Evolutionary conservation across 2,329 filamentous ascomycete species (phyloP).

Genomic region (Colletotrichum cordylinicola): DNA sequence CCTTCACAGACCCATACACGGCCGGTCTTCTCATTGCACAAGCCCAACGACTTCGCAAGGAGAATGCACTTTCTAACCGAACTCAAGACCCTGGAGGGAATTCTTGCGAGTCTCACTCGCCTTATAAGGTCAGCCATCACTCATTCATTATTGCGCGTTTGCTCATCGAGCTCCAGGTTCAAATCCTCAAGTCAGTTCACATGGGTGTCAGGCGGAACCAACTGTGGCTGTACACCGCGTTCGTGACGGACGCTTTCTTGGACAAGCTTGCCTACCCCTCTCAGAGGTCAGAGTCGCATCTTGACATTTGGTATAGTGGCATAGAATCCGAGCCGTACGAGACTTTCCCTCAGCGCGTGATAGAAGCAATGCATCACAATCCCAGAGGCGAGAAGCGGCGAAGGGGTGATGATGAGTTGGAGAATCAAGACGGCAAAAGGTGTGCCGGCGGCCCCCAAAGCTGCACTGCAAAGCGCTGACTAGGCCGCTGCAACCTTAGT

Average conservation of each 20-base stretch:
- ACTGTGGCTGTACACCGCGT: background rate
- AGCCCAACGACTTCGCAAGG: background rate
- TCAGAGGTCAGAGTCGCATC: background rate
- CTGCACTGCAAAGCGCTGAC: background rate
- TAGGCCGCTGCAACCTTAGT: background rate
- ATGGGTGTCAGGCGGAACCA: background rate
- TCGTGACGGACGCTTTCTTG: background rate
- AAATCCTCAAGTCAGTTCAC: accelerated
- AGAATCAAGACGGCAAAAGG: background rate
- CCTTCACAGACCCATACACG: background rate
- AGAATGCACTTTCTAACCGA: background rate
- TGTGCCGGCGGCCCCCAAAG: background rate
- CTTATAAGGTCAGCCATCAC: accelerated
- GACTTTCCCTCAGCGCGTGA: background rate
- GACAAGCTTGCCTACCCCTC: background rate
- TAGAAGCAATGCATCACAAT: background rate
- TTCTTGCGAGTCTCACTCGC: accelerated
- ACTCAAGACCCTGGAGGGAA: background rate
- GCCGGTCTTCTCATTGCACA: background rate
- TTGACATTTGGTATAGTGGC: background rate
- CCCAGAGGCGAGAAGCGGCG: background rate
- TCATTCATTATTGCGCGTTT: accelerated
- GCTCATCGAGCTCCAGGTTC: accelerated
- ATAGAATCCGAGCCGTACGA: background rate
- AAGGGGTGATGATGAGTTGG: background rate